Evolutionary conservation across 306 rosid genomes (phyloP), one percentile per base, ranked within the genome.

Genomic region (Glycyrrhiza uralensis): DNA sequence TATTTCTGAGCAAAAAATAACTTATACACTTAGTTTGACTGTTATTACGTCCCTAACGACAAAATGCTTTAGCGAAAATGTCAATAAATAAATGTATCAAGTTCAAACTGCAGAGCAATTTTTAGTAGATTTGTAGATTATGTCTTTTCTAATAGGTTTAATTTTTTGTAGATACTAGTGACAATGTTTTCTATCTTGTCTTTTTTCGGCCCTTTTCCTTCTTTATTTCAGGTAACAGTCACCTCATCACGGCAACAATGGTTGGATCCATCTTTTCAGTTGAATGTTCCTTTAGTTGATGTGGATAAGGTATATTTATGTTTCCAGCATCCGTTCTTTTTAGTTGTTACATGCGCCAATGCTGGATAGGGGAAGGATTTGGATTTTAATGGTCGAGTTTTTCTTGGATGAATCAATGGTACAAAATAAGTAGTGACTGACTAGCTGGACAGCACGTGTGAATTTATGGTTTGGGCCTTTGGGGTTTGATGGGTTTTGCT

Each of bases 201-300:
- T 28, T 18, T 39, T 35, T 44, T 68, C 19, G 28, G 3, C 51
- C 66, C 3, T 13, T 47, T 68, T 46, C 76, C 61, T 77, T 71
- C 26, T 66, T 19, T 80, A 19, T 79, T 76, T 79, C 86, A 93
- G 97, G 90, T 49, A 33, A 75, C 81, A 84, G 87, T 14, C 36
- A 72, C 85, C 30, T 81, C 92, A 13, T 50, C 86, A 29, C 61
- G 32, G 38, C 96, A 80, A 18, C 87, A 83, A 47, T 91, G 95
- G 91, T 70, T 89, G 85, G 91, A 83, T 55, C 90, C 88, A 47
- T 86, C 95, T n/a, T 63, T 77, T 35, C 96, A 85, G 49, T 64
- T 80, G 44, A 59, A 89, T 79, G 97, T 94, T 83, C 97, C 98
- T 23, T 85, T 94, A 60, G 92, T 87, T 82, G 98, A 94, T 69